Conservation (phyloP, 768 basidiomycete species). For the Amylocystis lapponica region DNA sequence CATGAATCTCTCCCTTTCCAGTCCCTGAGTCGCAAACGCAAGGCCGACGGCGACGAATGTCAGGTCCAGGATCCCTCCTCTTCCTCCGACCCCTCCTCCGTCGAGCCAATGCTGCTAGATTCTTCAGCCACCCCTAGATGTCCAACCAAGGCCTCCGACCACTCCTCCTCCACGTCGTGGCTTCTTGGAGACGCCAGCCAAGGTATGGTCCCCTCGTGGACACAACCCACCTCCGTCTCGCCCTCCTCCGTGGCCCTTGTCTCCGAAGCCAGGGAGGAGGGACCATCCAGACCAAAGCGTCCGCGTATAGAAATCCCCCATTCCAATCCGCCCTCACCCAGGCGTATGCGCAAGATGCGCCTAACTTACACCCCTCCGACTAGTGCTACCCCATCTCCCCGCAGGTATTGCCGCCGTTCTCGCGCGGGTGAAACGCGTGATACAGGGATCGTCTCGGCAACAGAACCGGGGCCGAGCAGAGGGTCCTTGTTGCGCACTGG, state of each 20-base stretch:
- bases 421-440: conserved; percentile 27
- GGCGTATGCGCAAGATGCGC: conserved; percentile 14
- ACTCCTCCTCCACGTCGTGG: conserved; percentile 33
- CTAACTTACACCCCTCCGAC: conserved; percentile 4
- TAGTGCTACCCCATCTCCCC: conserved; percentile 10
- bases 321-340: conserved; percentile 11
- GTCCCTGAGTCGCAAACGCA: conserved; percentile 58
- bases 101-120: conserved; percentile 33
- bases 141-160: conserved; percentile 30
- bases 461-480: conserved; percentile 20
- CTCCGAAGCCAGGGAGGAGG: conserved; percentile 17
- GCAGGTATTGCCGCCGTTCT: conserved; percentile 25
- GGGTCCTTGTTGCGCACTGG: conserved; percentile 13
- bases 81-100: conserved; percentile 14
- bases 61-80: conserved; percentile 11
- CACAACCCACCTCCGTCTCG: conserved; percentile 16
- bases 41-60: conserved; percentile 48
- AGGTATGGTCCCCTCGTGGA: conserved; percentile 10
- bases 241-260: conserved; percentile 25
- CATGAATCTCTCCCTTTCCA: conserved; percentile 41
- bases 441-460: conserved; percentile 22
- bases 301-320: conserved; percentile 24
- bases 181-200: conserved; percentile 16
- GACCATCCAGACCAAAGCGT: conserved; percentile 22
- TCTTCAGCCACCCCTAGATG: conserved; percentile 23